These are phyloP conservation scores for Geranium incanum DNA, from an alignment of 441 rosid genomes.

Conservation along the genomic window DNA sequence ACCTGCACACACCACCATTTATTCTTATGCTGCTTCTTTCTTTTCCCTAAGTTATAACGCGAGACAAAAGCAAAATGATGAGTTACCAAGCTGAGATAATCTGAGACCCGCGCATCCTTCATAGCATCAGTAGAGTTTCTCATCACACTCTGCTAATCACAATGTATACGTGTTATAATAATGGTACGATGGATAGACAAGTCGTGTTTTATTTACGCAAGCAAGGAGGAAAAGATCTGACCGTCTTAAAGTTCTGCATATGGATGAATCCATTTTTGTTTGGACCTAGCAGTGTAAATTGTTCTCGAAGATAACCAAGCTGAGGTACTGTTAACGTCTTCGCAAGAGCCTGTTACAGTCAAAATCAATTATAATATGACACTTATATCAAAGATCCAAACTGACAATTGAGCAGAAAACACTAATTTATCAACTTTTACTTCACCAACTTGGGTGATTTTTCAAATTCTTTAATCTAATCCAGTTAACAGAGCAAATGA, in stretches of 20 bases:
- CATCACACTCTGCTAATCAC: constrained; percentile 50
- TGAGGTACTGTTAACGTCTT: constrained; percentile 65
- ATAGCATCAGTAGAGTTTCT: constrained; percentile 79
- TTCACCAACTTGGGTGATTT: background rate
- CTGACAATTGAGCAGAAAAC: background rate
- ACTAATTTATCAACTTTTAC: background rate
- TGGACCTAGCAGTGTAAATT: constrained; percentile 71
- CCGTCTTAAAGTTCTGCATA: constrained; percentile 61
- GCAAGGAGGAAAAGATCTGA: constrained; percentile 18
- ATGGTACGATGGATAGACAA: background rate
- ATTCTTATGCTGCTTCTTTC: background rate
- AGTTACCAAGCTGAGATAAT: constrained; percentile 61
- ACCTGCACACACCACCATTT: constrained; percentile 25
- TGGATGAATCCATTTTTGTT: constrained; percentile 54
- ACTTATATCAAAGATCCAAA: background rate
- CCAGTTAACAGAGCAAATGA: background rate
- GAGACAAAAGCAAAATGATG: constrained; percentile 2
- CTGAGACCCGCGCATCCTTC: constrained; percentile 73
- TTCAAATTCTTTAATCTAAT: background rate
- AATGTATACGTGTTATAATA: constrained; percentile 18
- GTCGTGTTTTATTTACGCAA: background rate
- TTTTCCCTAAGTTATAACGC: background rate
- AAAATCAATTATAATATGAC: background rate
- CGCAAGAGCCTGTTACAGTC: constrained; percentile 62
- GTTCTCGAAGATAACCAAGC: constrained; percentile 51